Conservation (phyloP, 495 filamentous ascomycete species). For the Hapsidospora chrysogenum region DNA sequence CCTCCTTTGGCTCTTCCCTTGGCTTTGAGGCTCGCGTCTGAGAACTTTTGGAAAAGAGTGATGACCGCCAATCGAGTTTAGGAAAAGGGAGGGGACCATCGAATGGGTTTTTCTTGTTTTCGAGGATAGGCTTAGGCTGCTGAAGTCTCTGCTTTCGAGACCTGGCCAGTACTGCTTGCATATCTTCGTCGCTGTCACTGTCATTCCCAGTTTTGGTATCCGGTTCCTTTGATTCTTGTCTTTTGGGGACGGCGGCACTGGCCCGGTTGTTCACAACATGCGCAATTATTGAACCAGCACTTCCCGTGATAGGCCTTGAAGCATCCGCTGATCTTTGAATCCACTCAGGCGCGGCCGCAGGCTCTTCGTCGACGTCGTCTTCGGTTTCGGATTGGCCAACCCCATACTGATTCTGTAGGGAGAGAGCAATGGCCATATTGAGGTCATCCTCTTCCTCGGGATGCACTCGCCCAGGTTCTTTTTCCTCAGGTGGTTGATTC, state of each 20-base stretch:
- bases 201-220: constrained; percentile 19
- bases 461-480: constrained; percentile 16
- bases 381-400: constrained; percentile 12
- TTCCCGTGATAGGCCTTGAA: constrained; percentile 31
- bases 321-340: constrained; percentile 36
- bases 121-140: constrained; percentile 10
- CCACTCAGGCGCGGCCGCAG: constrained; percentile 24
- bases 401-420: constrained; percentile 35
- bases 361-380: constrained; percentile 29
- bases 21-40: constrained; percentile 12
- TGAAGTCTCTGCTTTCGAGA: constrained; percentile 26
- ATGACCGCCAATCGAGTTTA: constrained; percentile 53
- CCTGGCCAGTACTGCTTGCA: constrained; percentile 39
- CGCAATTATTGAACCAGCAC: constrained; percentile 40
- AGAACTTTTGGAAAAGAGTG: constrained; percentile 32
- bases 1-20: constrained; percentile 7
- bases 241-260: constrained; percentile 31
- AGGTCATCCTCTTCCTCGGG: constrained; percentile 62
- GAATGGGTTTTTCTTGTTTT: constrained; percentile 37
- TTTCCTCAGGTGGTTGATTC: constrained; percentile 10
- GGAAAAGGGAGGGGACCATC: constrained; percentile 82
- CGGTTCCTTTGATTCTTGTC: no score
- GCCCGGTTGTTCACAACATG: constrained; percentile 46
- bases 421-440: constrained; percentile 67
- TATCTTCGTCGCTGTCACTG: constrained; percentile 46